A percentile compares a stretch with the other conserved stretches of the same genome.
Evolutionary conservation across 495 filamentous ascomycete species (phyloP).

Genomic region (Daldinia loculata): DNA sequence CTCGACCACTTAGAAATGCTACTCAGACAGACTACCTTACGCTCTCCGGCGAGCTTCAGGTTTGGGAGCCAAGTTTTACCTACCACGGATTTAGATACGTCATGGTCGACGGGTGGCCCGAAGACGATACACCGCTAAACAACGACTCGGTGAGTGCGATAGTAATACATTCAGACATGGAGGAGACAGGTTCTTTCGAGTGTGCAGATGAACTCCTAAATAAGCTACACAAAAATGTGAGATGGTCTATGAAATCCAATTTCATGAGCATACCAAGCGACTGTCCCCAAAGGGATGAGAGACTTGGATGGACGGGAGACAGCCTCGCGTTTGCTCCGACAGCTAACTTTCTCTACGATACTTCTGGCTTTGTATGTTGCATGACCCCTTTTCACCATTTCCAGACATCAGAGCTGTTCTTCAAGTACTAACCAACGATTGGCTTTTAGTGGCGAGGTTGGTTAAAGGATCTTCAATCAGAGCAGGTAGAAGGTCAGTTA

Average conservation of each 20-base stretch:
- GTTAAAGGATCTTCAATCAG: constrained; percentile 56
- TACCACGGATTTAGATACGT: constrained; percentile 67
- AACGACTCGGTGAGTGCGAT: constrained; percentile 51
- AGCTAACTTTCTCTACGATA: constrained; percentile 60
- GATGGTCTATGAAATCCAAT: constrained; percentile 64
- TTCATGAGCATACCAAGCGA: constrained; percentile 64
- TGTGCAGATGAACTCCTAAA: constrained; percentile 60
- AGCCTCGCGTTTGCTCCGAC: constrained; percentile 59
- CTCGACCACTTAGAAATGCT: constrained; percentile 58
- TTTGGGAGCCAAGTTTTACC: constrained; percentile 59
- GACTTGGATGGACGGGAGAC: constrained; percentile 66
- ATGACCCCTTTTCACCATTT: background rate
- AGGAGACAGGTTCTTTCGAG: constrained; percentile 55
- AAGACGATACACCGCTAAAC: constrained; percentile 35
- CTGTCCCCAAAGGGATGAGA: constrained; percentile 65
- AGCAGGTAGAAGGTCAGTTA: constrained; percentile 46
- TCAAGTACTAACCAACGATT: background rate
- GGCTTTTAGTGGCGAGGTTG: constrained; percentile 50
- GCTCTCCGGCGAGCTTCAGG: constrained; percentile 42
- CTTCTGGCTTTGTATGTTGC: constrained; percentile 50
- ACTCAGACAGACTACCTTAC: constrained; percentile 56
- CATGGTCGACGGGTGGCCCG: constrained; percentile 59
- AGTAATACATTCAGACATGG: constrained; percentile 62
- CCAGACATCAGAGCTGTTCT: no score
- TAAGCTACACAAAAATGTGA: constrained; percentile 58